These are phyloP conservation scores for Hondaea fermentalgiana DNA, from an alignment of 108 stramenopile genomes.

Conservation along the genomic window DNA sequence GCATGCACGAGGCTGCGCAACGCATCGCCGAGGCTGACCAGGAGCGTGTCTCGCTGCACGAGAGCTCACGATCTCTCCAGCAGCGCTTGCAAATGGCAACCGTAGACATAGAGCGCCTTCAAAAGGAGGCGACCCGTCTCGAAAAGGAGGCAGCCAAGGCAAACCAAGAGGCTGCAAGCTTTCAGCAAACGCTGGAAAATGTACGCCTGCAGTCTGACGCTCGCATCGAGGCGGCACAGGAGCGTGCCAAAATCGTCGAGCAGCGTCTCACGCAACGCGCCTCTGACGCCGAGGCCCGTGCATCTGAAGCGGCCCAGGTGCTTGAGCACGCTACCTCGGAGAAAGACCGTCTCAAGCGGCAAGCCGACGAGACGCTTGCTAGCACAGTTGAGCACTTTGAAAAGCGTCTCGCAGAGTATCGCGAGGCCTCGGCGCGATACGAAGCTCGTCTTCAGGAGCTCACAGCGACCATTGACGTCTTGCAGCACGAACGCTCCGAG, in stretches of 20 bases:
- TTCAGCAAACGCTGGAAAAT: neutral
- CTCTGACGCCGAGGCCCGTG: neutral
- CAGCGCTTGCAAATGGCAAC: neutral
- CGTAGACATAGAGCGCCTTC: neutral
- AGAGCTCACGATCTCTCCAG: neutral
- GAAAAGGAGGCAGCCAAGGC: neutral
- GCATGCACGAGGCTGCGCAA: neutral
- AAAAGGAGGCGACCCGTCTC: neutral
- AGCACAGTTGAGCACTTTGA: neutral
- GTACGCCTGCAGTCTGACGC: neutral
- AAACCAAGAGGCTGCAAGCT: neutral
- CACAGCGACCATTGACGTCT: neutral
- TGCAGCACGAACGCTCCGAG: neutral
- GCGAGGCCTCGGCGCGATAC: neutral
- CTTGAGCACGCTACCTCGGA: neutral
- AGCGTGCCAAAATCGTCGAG: neutral
- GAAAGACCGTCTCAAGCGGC: neutral
- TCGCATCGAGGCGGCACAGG: neutral
- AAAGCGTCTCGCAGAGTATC: neutral
- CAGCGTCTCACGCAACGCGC: neutral
- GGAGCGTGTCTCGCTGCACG: neutral
- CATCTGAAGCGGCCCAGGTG: neutral
- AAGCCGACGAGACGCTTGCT: neutral
- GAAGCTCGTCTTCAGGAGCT: neutral
- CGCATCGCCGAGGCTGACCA: slow-evolving; percentile 3